Conservation (phyloP, 1,284 basidiomycete species). For the Ustilago curta region DNA sequence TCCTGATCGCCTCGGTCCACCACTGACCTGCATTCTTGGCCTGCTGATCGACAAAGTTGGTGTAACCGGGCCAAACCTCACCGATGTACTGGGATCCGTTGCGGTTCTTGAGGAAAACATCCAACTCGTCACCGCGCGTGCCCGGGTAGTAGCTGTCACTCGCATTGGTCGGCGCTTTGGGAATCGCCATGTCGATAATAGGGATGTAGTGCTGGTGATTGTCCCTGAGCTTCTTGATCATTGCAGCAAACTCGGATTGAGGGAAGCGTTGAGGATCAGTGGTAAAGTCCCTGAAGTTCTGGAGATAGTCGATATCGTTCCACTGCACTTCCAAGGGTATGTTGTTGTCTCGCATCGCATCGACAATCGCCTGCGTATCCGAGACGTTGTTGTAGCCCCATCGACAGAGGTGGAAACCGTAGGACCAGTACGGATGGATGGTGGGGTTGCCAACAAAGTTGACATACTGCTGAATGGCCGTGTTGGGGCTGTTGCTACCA, state of each 20-base stretch:
- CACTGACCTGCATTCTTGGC: constrained; percentile 46
- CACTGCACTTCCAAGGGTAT: constrained; percentile 82
- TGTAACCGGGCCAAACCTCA: constrained; percentile 70
- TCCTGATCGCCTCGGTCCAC: constrained; percentile 52
- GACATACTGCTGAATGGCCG: constrained; percentile 57
- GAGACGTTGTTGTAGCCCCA: constrained; percentile 58
- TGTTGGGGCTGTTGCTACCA: constrained; percentile 39
- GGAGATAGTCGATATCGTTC: constrained; percentile 80
- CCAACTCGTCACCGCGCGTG: constrained; percentile 50
- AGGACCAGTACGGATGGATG: constrained; percentile 52
- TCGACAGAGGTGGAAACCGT: constrained; percentile 60
- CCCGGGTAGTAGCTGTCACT: constrained; percentile 59
- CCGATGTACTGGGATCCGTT: constrained; percentile 75
- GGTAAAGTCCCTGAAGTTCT: constrained; percentile 78
- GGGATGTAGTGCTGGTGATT: constrained; percentile 70
- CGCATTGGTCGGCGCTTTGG: constrained; percentile 70
- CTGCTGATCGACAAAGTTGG: constrained; percentile 46
- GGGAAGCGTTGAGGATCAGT: constrained; percentile 77
- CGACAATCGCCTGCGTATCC: constrained; percentile 41
- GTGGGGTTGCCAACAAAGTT: constrained; percentile 50
- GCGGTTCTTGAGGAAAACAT: constrained; percentile 57
- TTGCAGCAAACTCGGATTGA: constrained; percentile 74
- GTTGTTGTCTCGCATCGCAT: constrained; percentile 40
- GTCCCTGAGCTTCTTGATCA: constrained; percentile 75
- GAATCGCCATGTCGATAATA: constrained; percentile 69